Base-by-base conservation (phyloP, 257 asterid species). In the Nicotiana benthamiana region DNA sequence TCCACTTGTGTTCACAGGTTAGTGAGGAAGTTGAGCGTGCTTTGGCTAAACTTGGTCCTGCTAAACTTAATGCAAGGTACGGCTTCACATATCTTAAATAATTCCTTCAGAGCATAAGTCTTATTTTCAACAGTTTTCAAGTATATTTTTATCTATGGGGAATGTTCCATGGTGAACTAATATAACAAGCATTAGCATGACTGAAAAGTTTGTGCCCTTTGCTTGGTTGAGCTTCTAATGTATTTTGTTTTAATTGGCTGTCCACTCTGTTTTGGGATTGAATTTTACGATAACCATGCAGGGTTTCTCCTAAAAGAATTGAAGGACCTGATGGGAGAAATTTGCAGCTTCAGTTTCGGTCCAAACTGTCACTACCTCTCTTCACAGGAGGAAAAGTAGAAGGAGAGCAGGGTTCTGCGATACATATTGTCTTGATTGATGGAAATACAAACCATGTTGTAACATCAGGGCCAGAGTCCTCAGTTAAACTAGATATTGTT, bases 21-120 rank as follows among this genome's bases (percentile, higher is more conserved):
- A 95, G 99, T 63, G 99, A 95, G 85, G 99, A 95, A 90, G 98
- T 95, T 65, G 99, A 95, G 86, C 97, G 98, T 70, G 99, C 99
- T 87, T 90, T 95, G 89, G 91, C 97, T 27, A 95, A 93, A 86
- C 83, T 95, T 79, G 97, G 90, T 72, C 90, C 96, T 82, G 90
- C 94, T 81, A 89, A 91, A 86, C 85, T 91, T 78, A 89, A 82
- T 86, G 97, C 96, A 83, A 90, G 96, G 99, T 93, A 84, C 15
- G 83, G 59, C 56, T 22, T 54, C 65, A 28, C 81, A 15, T 40
- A 43, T 79, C 24, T 46, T 70, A n/a, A 13, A 18, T 51, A 51
- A 40, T 40, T 40, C 48, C 9, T 40, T 40, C 48, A 40, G 48
- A 40, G 48, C 48, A 40, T 2, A 40, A 40, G 12, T 40, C 12